phyloP scores from a whole-genome alignment of 257 asterid genomes.

The Ilex asprella region DNA sequence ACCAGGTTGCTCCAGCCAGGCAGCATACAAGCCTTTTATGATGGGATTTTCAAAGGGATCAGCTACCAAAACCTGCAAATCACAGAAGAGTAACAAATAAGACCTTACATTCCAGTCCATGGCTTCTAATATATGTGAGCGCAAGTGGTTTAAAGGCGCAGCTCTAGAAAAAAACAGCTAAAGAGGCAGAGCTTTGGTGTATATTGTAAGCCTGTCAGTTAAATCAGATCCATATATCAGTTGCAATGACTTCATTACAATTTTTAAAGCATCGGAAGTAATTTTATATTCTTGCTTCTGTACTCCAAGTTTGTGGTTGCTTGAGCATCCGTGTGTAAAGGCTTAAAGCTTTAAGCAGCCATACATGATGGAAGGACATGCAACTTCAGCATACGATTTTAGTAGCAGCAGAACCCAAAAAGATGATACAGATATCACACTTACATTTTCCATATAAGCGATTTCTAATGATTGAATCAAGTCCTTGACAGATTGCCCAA shows the following conservation, averaged over 20 bases:
- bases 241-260: no score
- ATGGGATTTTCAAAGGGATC: constrained; percentile 66
- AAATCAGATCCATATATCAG: not conserved
- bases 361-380: no score
- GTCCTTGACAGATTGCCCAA: constrained; percentile 78
- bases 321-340: no score
- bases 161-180: not conserved
- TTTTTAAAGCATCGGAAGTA: no score
- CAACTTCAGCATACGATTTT: no score
- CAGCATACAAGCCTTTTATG: constrained; percentile 43
- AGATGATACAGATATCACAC: constrained; percentile 13
- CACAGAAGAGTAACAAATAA: constrained; percentile 1
- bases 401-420: no score
- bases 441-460: constrained; percentile 72
- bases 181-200: not conserved
- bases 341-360: no score
- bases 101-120: not conserved
- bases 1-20: constrained; percentile 88
- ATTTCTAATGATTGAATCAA: constrained; percentile 64
- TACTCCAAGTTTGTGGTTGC: no score
- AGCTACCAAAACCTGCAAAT: constrained; percentile 41
- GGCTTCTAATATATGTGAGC: no score
- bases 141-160: no score
- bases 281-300: no score
- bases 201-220: not conserved